Evolutionary conservation across 345 rosid genomes (phyloP).

Genomic region (Orychophragmus violaceus): DNA sequence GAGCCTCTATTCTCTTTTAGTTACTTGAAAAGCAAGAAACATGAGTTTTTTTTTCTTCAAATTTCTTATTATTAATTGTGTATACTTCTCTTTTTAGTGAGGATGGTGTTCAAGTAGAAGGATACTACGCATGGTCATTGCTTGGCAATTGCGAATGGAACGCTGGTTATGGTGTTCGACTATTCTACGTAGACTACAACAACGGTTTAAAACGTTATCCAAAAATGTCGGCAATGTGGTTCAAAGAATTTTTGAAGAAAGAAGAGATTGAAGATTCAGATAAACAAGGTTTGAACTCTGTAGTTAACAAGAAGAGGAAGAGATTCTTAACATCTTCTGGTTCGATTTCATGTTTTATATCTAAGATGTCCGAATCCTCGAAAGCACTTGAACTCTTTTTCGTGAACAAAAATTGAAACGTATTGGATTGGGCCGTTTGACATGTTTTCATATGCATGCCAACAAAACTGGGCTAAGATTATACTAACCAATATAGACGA

Average conservation of each 20-base stretch:
- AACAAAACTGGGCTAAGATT: background rate
- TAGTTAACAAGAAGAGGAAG: conserved; percentile 12
- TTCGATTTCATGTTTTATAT: background rate
- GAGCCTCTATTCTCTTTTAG: background rate
- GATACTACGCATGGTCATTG: conserved; percentile 55
- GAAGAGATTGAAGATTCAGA: conserved; percentile 14
- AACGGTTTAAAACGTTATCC: conserved; percentile 48
- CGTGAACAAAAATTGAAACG: background rate
- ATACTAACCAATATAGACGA: background rate
- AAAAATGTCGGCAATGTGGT: conserved; percentile 59
- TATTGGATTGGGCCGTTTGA: background rate
- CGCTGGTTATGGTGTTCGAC: conserved; percentile 39
- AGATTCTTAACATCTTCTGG: conserved; percentile 20
- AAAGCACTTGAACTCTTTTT: conserved; percentile 20
- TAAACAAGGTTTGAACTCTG: background rate
- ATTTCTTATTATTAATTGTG: background rate
- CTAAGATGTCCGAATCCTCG: conserved; percentile 21
- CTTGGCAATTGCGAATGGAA: conserved; percentile 56
- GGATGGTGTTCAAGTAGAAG: conserved; percentile 45
- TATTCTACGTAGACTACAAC: conserved; percentile 43
- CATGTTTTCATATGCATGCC: background rate
- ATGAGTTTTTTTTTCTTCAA: background rate
- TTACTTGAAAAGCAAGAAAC: background rate
- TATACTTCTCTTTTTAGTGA: conserved; percentile 1
- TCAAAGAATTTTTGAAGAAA: conserved; percentile 34